Evolutionary conservation across 139 green algal species (phyloP), one percentile per base, ranked within the genome.

Genomic region (Chlorella vulgaris): DNA sequence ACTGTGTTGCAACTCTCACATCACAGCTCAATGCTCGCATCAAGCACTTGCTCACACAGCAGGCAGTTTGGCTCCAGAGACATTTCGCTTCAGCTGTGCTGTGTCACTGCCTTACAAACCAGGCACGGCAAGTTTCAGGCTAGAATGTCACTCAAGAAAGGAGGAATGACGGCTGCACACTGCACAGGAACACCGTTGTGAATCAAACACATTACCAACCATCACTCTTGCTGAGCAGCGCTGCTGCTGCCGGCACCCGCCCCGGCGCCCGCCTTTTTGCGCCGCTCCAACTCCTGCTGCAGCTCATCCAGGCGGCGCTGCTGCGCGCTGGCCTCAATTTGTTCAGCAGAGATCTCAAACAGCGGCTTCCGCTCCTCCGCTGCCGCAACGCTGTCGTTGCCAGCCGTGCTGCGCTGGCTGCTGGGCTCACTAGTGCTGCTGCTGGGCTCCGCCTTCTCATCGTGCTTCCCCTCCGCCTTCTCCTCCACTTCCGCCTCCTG

Each of bases 311-410:
- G 28, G 4, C 58, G 74, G 36, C 62, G 26, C 43, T 76, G 36
- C n/a, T 62, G 63, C n/a, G n/a, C n/a, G n/a, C 81, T 82, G 53
- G 58, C 63, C 40, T 84, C 66, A 58, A 86, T 84, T 42, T 86
- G 69, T 35, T 83, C 76, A 7, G 58, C 66, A 18, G 43, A 58
- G 7, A 86, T 86, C 53, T 83, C 82, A 86, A 84, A 86, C 65
- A 84, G 40, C 29, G 76, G 82, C 73, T 81, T 81, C n/a, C 75
- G 75, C n/a, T 19, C 28, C 39, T 70, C 58, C 39, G 19, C n/a
- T n/a, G n/a, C n/a, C n/a, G n/a, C n/a, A n/a, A n/a, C n/a, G n/a
- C n/a, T n/a, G n/a, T n/a, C n/a, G n/a, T n/a, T n/a, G n/a, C n/a
- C n/a, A n/a, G n/a, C n/a, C n/a, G n/a, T n/a, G n/a, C 31, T 8